Evolutionary conservation across 1,284 basidiomycete genomes (phyloP), one percentile per base, ranked within the genome.

Genomic region (Moesziomyces sp.): DNA sequence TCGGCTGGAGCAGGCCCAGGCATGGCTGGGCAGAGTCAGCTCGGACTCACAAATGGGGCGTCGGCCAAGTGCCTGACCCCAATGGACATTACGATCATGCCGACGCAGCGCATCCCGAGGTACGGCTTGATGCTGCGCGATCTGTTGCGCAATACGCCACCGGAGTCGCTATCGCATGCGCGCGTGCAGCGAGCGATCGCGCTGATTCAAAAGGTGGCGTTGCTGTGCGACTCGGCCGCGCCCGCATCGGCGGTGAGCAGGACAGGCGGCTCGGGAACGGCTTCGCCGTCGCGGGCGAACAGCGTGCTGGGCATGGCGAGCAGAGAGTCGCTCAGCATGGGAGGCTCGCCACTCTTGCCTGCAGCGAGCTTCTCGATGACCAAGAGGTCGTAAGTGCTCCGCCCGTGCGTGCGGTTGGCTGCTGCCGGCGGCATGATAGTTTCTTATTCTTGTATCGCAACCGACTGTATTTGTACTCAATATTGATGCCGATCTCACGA

Each of bases 31-130:
- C 18, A 16, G 38, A 40, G 30, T 19, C 38, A 49, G 14, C 43
- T 18, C 38, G 13, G 26, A 8, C 45, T 24, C 26, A 34, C 0
- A 21, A 10, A 28, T 18, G n/a, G 24, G 21, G 44, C 43, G 18
- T 40, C 54, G 6, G 35, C 58, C 18, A 80, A 80, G 54, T 64
- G 66, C 60, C 54, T 82, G n/a, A 75, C 65, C 13, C 70, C 79
- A 23, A 72, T 79, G 57, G 81, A 82, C 54, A 66, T 82, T 18
- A 76, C 71, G 3, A 82, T 82, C 59, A 81, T 81, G 81, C 81
- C 81, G 11, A 82, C 81, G 34, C 81, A 82, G 67, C 74, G 81
- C 21, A 62, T 82, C 21, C 73, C 77, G 24, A 59, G 81, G 21
- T 82, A 82, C 56, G 55, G 70, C 0, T 62, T 82, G 24, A 67